phyloP scores from a whole-genome alignment of 495 filamentous ascomycete species.

The Venustampulla echinocandica region DNA sequence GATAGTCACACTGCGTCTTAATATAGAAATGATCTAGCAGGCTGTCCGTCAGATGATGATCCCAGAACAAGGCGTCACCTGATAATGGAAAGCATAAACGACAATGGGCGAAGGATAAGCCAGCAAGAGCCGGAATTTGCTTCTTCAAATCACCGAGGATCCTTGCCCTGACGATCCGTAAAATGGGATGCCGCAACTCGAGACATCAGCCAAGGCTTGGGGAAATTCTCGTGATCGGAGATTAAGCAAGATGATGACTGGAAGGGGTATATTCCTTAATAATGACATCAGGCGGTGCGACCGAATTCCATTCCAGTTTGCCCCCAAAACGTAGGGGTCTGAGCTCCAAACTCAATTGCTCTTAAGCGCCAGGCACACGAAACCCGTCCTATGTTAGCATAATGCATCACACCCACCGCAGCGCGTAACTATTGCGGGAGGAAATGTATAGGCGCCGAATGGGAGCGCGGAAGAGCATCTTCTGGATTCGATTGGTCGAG shows the following conservation, averaged over 20 bases:
- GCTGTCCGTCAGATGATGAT: no score
- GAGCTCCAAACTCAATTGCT: neutral
- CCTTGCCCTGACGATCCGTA: no score
- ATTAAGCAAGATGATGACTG: neutral
- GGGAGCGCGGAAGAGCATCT: constrained; percentile 6
- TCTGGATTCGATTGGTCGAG: constrained; percentile 5
- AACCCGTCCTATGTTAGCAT: constrained; percentile 7
- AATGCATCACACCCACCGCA: constrained; percentile 15
- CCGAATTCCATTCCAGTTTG: neutral
- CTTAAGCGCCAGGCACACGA: constrained; percentile 22
- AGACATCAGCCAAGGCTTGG: no score
- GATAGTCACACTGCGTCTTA: no score
- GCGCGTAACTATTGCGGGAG: constrained; percentile 6
- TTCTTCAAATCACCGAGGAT: no score
- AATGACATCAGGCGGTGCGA: neutral
- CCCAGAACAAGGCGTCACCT: no score
- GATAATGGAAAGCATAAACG: no score
- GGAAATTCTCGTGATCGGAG: constrained; percentile 1
- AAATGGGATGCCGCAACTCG: no score
- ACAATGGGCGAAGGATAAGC: no score
- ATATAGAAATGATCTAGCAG: no score
- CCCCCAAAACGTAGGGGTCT: neutral
- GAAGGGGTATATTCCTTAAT: neutral
- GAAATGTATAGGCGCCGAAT: constrained; percentile 16
- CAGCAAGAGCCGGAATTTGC: no score